Percentiles rank a stretch among this genome's conserved stretches.
Conservation (phyloP, 2,329 filamentous ascomycete genomes). For the Arthrobotrys entomopaga region DNA sequence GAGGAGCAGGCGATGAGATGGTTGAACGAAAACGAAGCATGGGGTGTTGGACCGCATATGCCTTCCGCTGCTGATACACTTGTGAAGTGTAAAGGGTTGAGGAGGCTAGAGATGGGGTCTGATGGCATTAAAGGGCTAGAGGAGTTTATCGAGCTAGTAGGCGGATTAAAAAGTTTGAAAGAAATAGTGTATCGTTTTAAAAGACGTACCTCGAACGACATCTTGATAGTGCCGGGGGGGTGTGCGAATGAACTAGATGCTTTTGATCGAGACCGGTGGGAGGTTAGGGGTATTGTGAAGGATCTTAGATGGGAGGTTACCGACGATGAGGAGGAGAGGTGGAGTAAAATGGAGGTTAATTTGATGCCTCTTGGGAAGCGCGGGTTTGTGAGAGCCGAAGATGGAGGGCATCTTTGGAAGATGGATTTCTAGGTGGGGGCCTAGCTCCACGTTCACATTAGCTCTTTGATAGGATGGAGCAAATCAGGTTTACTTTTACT, state of each 20-base stretch:
- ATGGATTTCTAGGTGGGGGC: not conserved
- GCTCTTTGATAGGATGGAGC: too few species aligned
- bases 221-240: conserved; percentile 22
- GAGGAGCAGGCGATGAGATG: conserved; percentile 10
- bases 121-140: conserved; percentile 12
- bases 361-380: conserved; percentile 24
- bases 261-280: not conserved
- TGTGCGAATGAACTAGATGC: conserved; percentile 33
- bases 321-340: conserved; percentile 4
- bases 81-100: conserved; percentile 15
- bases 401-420: not conserved
- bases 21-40: conserved; percentile 24
- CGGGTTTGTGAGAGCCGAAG: not conserved
- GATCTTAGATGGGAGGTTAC: conserved; percentile 16
- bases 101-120: conserved; percentile 27
- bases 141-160: conserved; percentile 23
- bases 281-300: conserved; percentile 4
- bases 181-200: conserved; percentile 24
- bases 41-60: conserved; percentile 25
- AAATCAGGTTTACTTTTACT: too few species aligned
- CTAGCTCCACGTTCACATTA: too few species aligned
- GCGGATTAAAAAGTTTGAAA: not conserved
- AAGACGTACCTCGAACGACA: conserved; percentile 14
- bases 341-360: conserved; percentile 1
- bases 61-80: conserved; percentile 15